Percentiles rank a stretch among this genome's conserved stretches.
These are phyloP conservation scores for Rosa rugosa DNA, from an alignment of 306 rosid genomes.

Conservation along the genomic window DNA sequence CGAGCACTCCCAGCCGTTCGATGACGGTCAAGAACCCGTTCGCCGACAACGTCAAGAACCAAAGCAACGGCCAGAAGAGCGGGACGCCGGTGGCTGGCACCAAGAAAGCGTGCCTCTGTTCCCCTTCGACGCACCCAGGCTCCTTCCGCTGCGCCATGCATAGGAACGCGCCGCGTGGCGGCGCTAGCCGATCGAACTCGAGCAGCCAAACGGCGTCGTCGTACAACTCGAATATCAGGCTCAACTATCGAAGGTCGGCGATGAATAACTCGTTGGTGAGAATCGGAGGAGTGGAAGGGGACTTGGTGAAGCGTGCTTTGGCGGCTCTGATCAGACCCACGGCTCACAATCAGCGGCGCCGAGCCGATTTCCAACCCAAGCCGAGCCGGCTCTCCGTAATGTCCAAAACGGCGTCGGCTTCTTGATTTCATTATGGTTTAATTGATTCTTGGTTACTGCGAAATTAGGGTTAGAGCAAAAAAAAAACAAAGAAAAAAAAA, in stretches of 20 bases:
- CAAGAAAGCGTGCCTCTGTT: slow-evolving; percentile 54
- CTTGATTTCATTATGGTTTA: neutral
- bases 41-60: neutral
- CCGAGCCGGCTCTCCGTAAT: slow-evolving; percentile 56
- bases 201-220: slow-evolving; percentile 4
- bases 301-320: slow-evolving; percentile 42
- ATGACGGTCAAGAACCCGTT: slow-evolving; percentile 28
- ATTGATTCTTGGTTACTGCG: neutral
- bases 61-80: neutral
- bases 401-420: slow-evolving; percentile 30
- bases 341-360: slow-evolving; percentile 50
- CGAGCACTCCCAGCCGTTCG: slow-evolving; percentile 40
- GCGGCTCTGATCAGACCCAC: slow-evolving; percentile 51
- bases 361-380: slow-evolving; percentile 53
- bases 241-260: slow-evolving; percentile 56
- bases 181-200: neutral
- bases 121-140: slow-evolving; percentile 74
- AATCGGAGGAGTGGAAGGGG: slow-evolving; percentile 64
- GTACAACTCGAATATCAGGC: slow-evolving; percentile 28
- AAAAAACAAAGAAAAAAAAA: no score
- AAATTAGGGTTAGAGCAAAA: neutral
- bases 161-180: slow-evolving; percentile 27
- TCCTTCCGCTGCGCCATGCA: slow-evolving; percentile 71
- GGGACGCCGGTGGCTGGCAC: neutral
- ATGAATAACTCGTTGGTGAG: slow-evolving; percentile 67